These are phyloP conservation scores for Ballota nigra DNA, from an alignment of 257 asterid species.

Conservation along the genomic window DNA sequence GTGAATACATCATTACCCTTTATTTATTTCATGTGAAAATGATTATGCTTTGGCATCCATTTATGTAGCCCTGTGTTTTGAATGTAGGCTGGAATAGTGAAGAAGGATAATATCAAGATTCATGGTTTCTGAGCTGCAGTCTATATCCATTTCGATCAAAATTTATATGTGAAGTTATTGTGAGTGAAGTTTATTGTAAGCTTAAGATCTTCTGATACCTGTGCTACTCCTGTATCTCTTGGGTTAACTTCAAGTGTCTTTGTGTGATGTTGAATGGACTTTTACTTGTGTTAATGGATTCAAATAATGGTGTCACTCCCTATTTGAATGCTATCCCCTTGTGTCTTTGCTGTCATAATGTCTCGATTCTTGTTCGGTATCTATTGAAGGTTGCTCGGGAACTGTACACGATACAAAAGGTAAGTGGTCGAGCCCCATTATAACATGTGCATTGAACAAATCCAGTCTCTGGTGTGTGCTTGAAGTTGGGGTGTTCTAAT, in stretches of 20 bases:
- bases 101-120: constrained; percentile 56
- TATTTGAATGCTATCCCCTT: neutral
- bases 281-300: constrained; percentile 16
- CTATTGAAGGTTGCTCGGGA: too few species aligned
- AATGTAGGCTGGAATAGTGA: constrained; percentile 50
- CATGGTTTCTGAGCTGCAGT: constrained; percentile 54
- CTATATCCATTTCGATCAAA: neutral
- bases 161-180: constrained; percentile 17
- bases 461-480: too few species aligned
- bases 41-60: neutral
- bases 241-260: constrained; percentile 9
- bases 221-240: neutral
- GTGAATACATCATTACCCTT: too few species aligned
- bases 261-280: constrained; percentile 29
- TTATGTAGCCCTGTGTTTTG: neutral
- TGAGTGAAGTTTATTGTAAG: constrained; percentile 22
- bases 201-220: constrained; percentile 9
- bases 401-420: too few species aligned
- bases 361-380: too few species aligned
- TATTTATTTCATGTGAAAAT: too few species aligned
- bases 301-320: constrained; percentile 14
- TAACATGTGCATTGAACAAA: too few species aligned
- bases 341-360: neutral
- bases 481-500: too few species aligned
- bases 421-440: too few species aligned